Conservation (phyloP, 805 yeast genomes). For the Saccharomycopsis vini region DNA sequence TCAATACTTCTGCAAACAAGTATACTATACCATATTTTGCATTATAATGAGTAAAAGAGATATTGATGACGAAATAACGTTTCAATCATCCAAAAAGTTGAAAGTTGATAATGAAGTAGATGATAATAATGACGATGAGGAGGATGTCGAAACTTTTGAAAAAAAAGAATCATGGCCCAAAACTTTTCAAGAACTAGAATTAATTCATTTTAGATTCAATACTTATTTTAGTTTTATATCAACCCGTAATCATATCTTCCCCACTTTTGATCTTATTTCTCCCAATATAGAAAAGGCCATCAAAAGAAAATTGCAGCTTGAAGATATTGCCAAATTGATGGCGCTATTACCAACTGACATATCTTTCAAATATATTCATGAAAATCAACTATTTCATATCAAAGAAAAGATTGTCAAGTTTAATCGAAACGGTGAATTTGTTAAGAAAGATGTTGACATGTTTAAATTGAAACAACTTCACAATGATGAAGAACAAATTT, state of each 20-base stretch:
- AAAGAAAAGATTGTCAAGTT: conserved; percentile 24
- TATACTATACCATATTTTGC: too few species aligned
- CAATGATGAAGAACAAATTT: conserved; percentile 38
- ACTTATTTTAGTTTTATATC: conserved; percentile 56
- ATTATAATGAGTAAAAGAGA: too few species aligned
- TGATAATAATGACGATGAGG: too few species aligned
- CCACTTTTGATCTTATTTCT: conserved; percentile 46
- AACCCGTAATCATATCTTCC: conserved; percentile 49
- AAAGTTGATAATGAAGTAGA: too few species aligned
- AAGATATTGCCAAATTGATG: conserved; percentile 58
- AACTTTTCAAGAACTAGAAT: conserved; percentile 33
- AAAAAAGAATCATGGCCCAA: too few species aligned
- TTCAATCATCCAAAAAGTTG: too few species aligned
- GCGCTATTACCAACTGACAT: conserved; percentile 61
- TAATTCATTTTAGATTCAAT: conserved; percentile 43
- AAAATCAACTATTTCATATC: conserved; percentile 46
- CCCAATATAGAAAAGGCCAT: conserved; percentile 44
- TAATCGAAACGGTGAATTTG: conserved; percentile 38
- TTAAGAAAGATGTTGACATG: conserved; percentile 47
- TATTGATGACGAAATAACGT: too few species aligned
- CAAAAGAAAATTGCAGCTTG: conserved; percentile 32
- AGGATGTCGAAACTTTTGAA: too few species aligned
- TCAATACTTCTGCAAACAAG: too few species aligned
- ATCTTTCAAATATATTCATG: conserved; percentile 68
- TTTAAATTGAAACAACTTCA: conserved; percentile 36